phyloP scores from a whole-genome alignment of 495 filamentous ascomycete genomes.

The Talaromyces proteolyticus region DNA sequence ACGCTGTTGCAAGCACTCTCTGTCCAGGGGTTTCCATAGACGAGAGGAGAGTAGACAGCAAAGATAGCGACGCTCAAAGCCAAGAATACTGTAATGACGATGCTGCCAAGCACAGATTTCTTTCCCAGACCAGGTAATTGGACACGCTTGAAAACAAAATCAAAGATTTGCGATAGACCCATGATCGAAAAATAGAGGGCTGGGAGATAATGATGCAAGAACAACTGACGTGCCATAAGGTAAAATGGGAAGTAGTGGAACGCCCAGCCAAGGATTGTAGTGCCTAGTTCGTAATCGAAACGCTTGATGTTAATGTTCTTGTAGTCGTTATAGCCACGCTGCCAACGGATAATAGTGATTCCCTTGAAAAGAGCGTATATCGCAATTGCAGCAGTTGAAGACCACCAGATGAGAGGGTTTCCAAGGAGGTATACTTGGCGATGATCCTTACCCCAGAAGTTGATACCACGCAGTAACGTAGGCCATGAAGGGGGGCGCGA shows the following conservation, averaged over 20 bases:
- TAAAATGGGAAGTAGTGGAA: constrained; percentile 98
- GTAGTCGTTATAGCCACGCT: constrained; percentile 87
- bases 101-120: constrained; percentile 66
- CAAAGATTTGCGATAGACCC: constrained; percentile 78
- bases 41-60: constrained; percentile 74
- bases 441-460: constrained; percentile 96
- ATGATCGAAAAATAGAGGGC: constrained; percentile 94
- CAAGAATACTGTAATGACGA: constrained; percentile 63
- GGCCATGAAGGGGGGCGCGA: constrained; percentile 94
- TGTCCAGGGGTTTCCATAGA: constrained; percentile 95
- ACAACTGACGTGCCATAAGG: constrained; percentile 95
- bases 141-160: constrained; percentile 72
- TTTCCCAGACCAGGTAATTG: constrained; percentile 59
- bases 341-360: constrained; percentile 86
- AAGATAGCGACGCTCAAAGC: constrained; percentile 70
- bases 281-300: constrained; percentile 96
- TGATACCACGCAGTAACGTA: constrained; percentile 88
- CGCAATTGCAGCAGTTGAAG: constrained; percentile 71
- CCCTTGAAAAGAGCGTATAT: constrained; percentile 81
- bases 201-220: constrained; percentile 95
- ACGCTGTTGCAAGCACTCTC: constrained; percentile 75
- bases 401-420: constrained; percentile 95
- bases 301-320: constrained; percentile 74
- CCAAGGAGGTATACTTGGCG: constrained; percentile 95
- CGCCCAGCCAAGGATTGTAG: constrained; percentile 84